A percentile compares a stretch with the other conserved stretches of the same genome.
Evolutionary conservation across 176 grass and related monocot species (phyloP).

Genomic region (Oryza punctata): DNA sequence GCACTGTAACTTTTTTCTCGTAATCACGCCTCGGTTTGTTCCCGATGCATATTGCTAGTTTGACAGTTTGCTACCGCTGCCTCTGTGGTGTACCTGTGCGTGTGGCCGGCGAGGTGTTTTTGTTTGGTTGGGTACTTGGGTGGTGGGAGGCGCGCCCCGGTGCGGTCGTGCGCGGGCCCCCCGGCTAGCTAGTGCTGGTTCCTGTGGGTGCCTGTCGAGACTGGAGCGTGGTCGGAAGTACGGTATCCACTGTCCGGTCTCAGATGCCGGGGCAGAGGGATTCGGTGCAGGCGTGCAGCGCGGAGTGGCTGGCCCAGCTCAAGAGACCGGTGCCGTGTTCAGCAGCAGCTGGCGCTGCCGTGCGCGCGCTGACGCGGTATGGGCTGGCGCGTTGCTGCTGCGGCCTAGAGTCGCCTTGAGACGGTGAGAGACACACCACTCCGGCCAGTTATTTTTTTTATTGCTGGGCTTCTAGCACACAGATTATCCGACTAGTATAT

Average conservation of each 20-base stretch:
- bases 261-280: background rate
- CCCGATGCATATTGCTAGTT: background rate
- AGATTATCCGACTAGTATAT: no score
- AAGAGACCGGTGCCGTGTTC: no score
- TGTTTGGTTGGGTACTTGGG: background rate
- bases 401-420: no score
- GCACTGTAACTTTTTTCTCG: background rate
- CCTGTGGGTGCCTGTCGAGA: background rate
- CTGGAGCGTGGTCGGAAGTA: background rate
- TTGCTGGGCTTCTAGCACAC: no score
- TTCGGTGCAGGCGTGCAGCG: background rate
- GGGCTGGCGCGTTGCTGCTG: no score
- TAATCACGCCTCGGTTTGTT: slow-evolving; percentile 2
- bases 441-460: no score
- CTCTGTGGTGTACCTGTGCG: background rate
- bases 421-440: no score
- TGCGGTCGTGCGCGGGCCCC: background rate
- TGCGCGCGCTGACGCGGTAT: no score
- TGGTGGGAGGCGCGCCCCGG: background rate
- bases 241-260: background rate
- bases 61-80: slow-evolving; percentile 17
- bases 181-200: background rate
- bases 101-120: slow-evolving; percentile 22
- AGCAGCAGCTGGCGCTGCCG: no score
- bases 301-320: no score